These are phyloP conservation scores for Zalaria obscura DNA, from an alignment of 2,329 filamentous ascomycete species.

Conservation along the genomic window DNA sequence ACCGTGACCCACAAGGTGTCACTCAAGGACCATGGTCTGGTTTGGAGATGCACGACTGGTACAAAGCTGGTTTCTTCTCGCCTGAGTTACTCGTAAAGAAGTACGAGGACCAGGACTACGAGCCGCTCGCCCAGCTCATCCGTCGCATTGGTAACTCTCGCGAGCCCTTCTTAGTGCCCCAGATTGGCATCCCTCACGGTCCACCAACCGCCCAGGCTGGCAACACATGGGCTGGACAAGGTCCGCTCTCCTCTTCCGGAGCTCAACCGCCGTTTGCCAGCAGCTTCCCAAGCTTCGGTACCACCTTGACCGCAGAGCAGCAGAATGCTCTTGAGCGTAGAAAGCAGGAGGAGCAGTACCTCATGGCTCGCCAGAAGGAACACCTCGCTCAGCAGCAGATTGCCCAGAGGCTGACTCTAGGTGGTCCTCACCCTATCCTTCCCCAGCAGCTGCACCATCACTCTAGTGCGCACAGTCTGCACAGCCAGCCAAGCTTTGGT, in stretches of 20 bases:
- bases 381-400: slow-evolving; percentile 79
- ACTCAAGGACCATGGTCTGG: slow-evolving; percentile 92
- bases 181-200: slow-evolving; percentile 89
- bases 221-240: slow-evolving; percentile 26
- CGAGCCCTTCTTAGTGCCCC: slow-evolving; percentile 92
- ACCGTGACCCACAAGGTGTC: slow-evolving; percentile 83
- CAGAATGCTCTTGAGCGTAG: slow-evolving; percentile 92
- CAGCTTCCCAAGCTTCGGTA: slow-evolving; percentile 91
- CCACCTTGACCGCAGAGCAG: slow-evolving; percentile 90
- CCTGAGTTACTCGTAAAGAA: slow-evolving; percentile 91
- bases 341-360: slow-evolving; percentile 95
- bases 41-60: slow-evolving; percentile 99
- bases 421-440: slow-evolving; percentile 32
- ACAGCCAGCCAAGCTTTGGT: slow-evolving; percentile 92
- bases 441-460: slow-evolving; percentile 72
- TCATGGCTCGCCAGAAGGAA: slow-evolving; percentile 93
- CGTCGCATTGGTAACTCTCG: slow-evolving; percentile 91
- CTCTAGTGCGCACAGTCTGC: slow-evolving; percentile 85
- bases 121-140: slow-evolving; percentile 88
- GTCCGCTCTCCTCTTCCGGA: slow-evolving; percentile 17
- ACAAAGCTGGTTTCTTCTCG: slow-evolving; percentile 96
- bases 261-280: slow-evolving; percentile 73
- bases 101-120: slow-evolving; percentile 83
- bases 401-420: slow-evolving; percentile 55
- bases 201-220: slow-evolving; percentile 42